These are phyloP conservation scores for Acanthamoeba healyi DNA, from an alignment of 208 protist species.

Conservation along the genomic window DNA sequence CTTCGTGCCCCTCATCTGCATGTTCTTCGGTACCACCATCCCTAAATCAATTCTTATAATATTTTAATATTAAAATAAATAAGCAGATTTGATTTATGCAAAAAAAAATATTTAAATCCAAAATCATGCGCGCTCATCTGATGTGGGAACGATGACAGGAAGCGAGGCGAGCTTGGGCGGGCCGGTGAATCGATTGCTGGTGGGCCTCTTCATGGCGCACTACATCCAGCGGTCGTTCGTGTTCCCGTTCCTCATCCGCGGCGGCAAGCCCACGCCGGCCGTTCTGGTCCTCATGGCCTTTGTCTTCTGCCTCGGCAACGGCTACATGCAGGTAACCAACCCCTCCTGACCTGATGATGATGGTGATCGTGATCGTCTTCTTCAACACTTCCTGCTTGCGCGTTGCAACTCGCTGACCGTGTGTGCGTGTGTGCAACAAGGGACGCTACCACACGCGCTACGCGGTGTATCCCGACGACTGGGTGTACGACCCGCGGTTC, in stretches of 20 bases:
- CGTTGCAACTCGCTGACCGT: neutral
- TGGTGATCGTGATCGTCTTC: too few species aligned
- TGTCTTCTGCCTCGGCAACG: conserved; percentile 83
- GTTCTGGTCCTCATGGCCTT: conserved; percentile 82
- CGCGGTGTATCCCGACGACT: conserved; percentile 69
- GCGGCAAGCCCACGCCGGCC: conserved; percentile 81
- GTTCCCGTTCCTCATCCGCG: conserved; percentile 78
- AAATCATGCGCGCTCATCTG: too few species aligned
- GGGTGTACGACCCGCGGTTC: conserved; percentile 74
- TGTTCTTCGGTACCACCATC: conserved; percentile 38
- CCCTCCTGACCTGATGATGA: too few species aligned
- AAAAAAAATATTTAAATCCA: too few species aligned
- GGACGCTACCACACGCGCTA: conserved; percentile 70
- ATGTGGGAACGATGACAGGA: too few species aligned
- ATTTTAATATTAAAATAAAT: neutral
- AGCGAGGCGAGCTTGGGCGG: neutral
- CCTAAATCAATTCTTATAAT: neutral
- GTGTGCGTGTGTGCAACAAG: neutral
- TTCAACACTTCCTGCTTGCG: neutral
- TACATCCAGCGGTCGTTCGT: conserved; percentile 82
- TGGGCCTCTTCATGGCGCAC: conserved; percentile 75
- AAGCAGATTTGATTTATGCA: too few species aligned
- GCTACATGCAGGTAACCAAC: conserved; percentile 78
- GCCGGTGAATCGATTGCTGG: conserved; percentile 11
- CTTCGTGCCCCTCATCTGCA: conserved; percentile 19